Evolutionary conservation across 139 green algal species (phyloP).

Genomic region (Pedinophyceae sp.): DNA sequence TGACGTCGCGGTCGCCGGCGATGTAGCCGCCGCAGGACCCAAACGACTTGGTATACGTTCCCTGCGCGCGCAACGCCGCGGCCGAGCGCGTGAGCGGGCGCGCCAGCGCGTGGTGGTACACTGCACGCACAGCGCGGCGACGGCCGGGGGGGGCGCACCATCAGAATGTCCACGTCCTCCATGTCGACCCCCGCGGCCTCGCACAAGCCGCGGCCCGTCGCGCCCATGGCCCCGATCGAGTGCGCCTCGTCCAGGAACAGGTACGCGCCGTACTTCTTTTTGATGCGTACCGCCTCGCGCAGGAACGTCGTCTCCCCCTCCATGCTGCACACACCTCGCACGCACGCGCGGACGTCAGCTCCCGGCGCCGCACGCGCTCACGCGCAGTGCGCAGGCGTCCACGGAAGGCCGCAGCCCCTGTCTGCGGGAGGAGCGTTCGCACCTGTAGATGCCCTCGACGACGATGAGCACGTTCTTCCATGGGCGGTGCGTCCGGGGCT

Average conservation of each 20-base stretch:
- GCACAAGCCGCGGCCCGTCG: constrained; percentile 54
- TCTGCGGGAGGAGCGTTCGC: too few relatives aligned
- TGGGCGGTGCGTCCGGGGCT: constrained; percentile 69
- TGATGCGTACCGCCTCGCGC: constrained; percentile 69
- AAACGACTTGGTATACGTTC: constrained; percentile 99
- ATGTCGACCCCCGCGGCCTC: constrained; percentile 82
- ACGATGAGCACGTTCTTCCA: constrained; percentile 94
- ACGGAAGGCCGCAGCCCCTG: too few relatives aligned
- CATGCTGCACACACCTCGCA: too few relatives aligned
- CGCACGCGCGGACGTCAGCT: too few relatives aligned
- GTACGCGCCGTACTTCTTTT: constrained; percentile 90
- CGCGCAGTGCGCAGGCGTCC: too few relatives aligned
- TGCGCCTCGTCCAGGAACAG: constrained; percentile 99
- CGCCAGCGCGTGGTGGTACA: too few relatives aligned
- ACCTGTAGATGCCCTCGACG: constrained; percentile 94
- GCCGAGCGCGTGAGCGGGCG: too few relatives aligned
- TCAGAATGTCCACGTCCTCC: constrained; percentile 88
- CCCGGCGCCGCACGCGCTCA: too few relatives aligned
- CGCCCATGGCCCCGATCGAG: constrained; percentile 83
- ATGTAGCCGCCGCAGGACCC: constrained; percentile 87
- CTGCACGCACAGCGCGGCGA: too few relatives aligned
- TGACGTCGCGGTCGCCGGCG: constrained; percentile 35
- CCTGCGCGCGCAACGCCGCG: too few relatives aligned
- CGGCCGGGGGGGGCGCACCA: too few relatives aligned
- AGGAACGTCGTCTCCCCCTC: constrained; percentile 84